These are phyloP conservation scores for Boletus vermiculosoides DNA, from an alignment of 768 basidiomycete species.

Conservation along the genomic window DNA sequence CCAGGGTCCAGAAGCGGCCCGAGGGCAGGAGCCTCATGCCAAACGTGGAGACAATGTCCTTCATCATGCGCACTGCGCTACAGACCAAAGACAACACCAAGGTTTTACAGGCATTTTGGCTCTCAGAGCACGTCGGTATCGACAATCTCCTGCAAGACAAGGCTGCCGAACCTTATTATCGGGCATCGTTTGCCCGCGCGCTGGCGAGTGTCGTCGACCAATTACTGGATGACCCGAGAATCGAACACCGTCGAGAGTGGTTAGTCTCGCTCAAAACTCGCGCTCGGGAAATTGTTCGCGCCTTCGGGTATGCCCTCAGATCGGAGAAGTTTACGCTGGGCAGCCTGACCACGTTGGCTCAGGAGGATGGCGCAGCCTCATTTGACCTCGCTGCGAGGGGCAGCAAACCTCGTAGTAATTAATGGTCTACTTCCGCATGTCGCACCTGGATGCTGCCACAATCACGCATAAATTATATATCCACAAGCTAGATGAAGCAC, in stretches of 20 bases:
- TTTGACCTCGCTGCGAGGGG: conserved; percentile 31
- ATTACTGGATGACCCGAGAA: conserved; percentile 27
- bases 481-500: conserved; percentile 12
- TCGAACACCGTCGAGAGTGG: conserved; percentile 15
- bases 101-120: conserved; percentile 60
- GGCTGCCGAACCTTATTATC: conserved; percentile 36
- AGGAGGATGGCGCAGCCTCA: conserved; percentile 31
- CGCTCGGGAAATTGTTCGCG: conserved; percentile 19
- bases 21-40: conserved; percentile 45
- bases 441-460: not conserved
- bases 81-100: conserved; percentile 48
- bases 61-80: conserved; percentile 57
- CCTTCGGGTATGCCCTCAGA: conserved; percentile 13
- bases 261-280: conserved; percentile 18
- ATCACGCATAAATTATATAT: conserved; percentile 3
- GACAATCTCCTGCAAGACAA: conserved; percentile 34
- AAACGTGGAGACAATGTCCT: conserved; percentile 53
- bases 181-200: conserved; percentile 48
- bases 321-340: conserved; percentile 29
- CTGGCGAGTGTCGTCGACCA: conserved; percentile 42
- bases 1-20: conserved; percentile 43
- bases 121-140: conserved; percentile 49
- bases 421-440: conserved; percentile 8
- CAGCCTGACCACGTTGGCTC: conserved; percentile 16
- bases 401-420: conserved; percentile 27